phyloP scores from a whole-genome alignment of 176 grass and related monocot genomes.

The Luzula sylvatica region DNA sequence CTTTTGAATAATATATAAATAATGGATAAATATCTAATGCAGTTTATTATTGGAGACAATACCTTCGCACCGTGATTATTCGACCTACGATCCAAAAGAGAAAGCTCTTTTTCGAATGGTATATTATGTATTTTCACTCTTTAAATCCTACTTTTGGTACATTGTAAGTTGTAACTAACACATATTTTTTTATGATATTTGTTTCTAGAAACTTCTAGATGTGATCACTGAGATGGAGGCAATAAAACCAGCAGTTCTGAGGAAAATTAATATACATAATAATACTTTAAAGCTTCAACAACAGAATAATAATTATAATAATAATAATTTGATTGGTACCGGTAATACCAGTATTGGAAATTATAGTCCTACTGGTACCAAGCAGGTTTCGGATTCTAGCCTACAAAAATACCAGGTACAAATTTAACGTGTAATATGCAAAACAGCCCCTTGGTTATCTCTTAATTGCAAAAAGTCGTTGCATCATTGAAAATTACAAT shows the following conservation, averaged over 20 bases:
- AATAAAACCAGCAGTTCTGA: constrained; percentile 75
- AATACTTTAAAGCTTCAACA: constrained; percentile 28
- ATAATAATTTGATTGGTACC: constrained; percentile 9
- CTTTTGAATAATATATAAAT: neutral
- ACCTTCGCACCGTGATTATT: constrained; percentile 72
- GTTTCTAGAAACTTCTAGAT: constrained; percentile 66
- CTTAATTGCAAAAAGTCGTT: neutral
- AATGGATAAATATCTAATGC: no score
- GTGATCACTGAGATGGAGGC: constrained; percentile 85
- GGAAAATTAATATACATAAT: constrained; percentile 49
- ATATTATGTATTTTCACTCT: neutral
- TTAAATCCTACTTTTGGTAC: neutral
- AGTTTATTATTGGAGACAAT: constrained; percentile 96
- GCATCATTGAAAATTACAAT: neutral
- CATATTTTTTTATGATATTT: constrained; percentile 4
- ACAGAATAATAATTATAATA: no score
- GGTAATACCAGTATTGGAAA: constrained; percentile 29
- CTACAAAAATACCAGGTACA: constrained; percentile 58
- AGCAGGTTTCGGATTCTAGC: constrained; percentile 21
- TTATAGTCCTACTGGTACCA: constrained; percentile 21
- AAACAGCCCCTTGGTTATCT: neutral
- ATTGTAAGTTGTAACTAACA: neutral
- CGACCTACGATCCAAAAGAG: constrained; percentile 40
- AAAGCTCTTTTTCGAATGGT: constrained; percentile 55
- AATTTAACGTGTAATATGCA: neutral